These are phyloP conservation scores for Solanum gracilifrons DNA, from an alignment of 257 asterid species.

Conservation along the genomic window DNA sequence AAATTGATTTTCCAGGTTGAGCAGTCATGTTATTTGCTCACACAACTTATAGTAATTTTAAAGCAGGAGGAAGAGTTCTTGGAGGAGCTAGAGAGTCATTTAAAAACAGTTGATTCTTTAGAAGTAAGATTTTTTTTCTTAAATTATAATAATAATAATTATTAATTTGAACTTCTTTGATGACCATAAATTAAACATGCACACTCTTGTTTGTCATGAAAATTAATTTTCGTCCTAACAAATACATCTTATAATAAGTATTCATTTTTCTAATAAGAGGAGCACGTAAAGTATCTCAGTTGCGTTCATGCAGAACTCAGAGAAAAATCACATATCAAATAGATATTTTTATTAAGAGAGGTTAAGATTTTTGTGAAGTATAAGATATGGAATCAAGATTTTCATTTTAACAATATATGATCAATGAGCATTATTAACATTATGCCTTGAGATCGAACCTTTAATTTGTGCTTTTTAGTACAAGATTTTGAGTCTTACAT, in stretches of 20 bases:
- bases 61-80: constrained; percentile 33
- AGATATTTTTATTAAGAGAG: neutral
- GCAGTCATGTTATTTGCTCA: constrained; percentile 36
- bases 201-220: neutral
- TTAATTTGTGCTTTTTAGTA: neutral
- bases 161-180: neutral
- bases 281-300: neutral
- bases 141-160: no score
- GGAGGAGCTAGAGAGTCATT: constrained; percentile 24
- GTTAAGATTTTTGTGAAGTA: neutral
- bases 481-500: neutral
- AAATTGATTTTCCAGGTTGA: constrained; percentile 27
- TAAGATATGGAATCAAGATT: neutral
- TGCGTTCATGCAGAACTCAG: neutral
- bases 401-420: neutral
- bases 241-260: neutral
- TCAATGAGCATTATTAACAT: neutral
- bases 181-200: neutral
- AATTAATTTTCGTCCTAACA: neutral
- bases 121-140: constrained; percentile 20
- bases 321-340: neutral
- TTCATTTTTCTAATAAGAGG: neutral
- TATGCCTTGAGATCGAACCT: neutral
- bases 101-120: constrained; percentile 15
- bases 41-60: constrained; percentile 42